phyloP scores from a whole-genome alignment of 495 filamentous ascomycete species.

The Acidomyces sp. region DNA sequence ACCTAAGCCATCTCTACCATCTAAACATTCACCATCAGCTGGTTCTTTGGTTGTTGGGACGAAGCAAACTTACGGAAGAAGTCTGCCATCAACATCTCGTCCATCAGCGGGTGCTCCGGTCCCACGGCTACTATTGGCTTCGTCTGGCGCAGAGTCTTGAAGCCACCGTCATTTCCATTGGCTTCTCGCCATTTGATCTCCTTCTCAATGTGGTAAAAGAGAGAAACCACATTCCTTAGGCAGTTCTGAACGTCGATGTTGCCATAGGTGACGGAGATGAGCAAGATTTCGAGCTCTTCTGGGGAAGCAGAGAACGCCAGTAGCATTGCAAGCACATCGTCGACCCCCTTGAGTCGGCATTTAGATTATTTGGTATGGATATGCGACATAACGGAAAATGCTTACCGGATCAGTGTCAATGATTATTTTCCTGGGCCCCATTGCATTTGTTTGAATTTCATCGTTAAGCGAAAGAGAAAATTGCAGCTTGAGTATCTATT shows the following conservation, averaged over 20 bases:
- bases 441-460: too few species aligned
- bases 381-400: background rate
- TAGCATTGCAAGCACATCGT: conserved; percentile 78
- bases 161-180: conserved; percentile 51
- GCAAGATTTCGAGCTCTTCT: conserved; percentile 74
- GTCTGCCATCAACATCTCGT: conserved; percentile 71
- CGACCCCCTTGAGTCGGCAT: conserved; percentile 55
- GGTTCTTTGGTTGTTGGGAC: background rate
- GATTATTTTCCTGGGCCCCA: conserved; percentile 52
- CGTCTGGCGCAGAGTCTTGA: conserved; percentile 48
- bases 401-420: conserved; percentile 76
- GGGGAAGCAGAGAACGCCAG: conserved; percentile 71
- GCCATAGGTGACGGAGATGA: conserved; percentile 81
- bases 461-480: too few species aligned
- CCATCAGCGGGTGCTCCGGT: conserved; percentile 70
- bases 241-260: conserved; percentile 80
- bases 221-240: conserved; percentile 73
- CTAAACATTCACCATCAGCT: conserved; percentile 31
- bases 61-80: conserved; percentile 61
- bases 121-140: conserved; percentile 81
- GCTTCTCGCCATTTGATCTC: conserved; percentile 73
- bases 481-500: too few species aligned
- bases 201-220: conserved; percentile 86
- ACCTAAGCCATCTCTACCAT: conserved; percentile 80
- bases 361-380: background rate